Conservation (phyloP, 2,329 filamentous ascomycete species). For the Calonectria pteridis region DNA sequence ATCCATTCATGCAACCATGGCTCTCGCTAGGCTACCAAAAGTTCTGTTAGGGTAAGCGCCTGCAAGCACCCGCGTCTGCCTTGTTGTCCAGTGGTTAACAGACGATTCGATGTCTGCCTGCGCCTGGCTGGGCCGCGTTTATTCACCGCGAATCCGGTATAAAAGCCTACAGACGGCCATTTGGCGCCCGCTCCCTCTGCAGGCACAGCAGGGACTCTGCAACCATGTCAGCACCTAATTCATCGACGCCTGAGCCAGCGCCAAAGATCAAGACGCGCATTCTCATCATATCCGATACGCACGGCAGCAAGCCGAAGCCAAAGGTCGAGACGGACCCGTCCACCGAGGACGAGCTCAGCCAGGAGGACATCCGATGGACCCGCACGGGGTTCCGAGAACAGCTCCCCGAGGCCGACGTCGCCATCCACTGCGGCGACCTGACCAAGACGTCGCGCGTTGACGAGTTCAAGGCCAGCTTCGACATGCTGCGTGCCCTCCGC, state of each 20-base stretch:
- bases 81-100: neutral
- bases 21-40: neutral
- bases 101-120: neutral
- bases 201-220: neutral
- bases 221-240: constrained; percentile 62
- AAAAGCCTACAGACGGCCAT: neutral
- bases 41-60: neutral
- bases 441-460: constrained; percentile 55
- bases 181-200: neutral
- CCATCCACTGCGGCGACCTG: constrained; percentile 66
- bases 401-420: constrained; percentile 58
- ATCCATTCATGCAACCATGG: neutral
- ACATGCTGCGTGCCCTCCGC: constrained; percentile 55
- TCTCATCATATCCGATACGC: constrained; percentile 56
- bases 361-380: constrained; percentile 23
- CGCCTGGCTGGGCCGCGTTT: neutral
- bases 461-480: constrained; percentile 57
- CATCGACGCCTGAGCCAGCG: constrained; percentile 45
- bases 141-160: neutral
- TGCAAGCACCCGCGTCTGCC: neutral
- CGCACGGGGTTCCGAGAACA: constrained; percentile 48
- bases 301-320: constrained; percentile 42
- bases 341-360: constrained; percentile 43
- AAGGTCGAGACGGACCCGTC: constrained; percentile 25
- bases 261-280: constrained; percentile 51